A percentile compares a stretch with the other conserved stretches of the same genome.
Evolutionary conservation across 2,329 filamentous ascomycete species (phyloP).

Genomic region (Cordyceps javanica): DNA sequence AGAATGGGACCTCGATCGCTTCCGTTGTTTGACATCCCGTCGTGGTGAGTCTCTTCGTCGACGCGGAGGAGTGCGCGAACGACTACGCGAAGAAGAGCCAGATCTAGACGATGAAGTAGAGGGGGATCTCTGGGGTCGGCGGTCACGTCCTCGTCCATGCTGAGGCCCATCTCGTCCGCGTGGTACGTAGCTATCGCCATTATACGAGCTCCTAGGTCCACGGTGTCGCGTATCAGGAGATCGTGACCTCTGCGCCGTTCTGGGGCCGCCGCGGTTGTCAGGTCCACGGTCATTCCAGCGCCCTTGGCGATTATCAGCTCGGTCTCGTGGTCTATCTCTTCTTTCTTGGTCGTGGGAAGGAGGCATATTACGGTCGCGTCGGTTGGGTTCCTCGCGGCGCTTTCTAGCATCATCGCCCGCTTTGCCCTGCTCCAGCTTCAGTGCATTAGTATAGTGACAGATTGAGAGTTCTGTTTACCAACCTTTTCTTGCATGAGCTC

Average conservation of each 20-base stretch:
- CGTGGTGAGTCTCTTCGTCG: slow-evolving; percentile 29
- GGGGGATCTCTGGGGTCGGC: slow-evolving; percentile 25
- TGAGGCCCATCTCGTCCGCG: slow-evolving; percentile 35
- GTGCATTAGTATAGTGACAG: slow-evolving; percentile 9
- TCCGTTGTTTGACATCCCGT: slow-evolving; percentile 27
- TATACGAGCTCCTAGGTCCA: slow-evolving; percentile 37
- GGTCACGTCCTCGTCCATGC: slow-evolving; percentile 34
- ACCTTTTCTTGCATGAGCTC: slow-evolving; percentile 96
- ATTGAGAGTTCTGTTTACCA: slow-evolving; percentile 14
- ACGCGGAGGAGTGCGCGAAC: slow-evolving; percentile 26
- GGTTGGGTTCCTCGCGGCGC: slow-evolving; percentile 63
- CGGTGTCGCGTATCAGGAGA: slow-evolving; percentile 41
- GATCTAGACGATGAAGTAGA: slow-evolving; percentile 25
- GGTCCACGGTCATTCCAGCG: slow-evolving; percentile 47
- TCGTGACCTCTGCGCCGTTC: slow-evolving; percentile 39
- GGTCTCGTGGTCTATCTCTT: slow-evolving; percentile 45
- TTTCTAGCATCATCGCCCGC: slow-evolving; percentile 68
- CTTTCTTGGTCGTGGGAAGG: slow-evolving; percentile 58
- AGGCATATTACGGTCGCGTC: slow-evolving; percentile 65
- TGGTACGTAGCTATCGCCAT: slow-evolving; percentile 49
- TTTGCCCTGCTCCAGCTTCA: slow-evolving; percentile 73
- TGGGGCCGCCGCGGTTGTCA: slow-evolving; percentile 37
- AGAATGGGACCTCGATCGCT: slow-evolving; percentile 33
- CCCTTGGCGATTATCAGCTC: slow-evolving; percentile 48
- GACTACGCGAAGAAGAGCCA: slow-evolving; percentile 27